Conservation (phyloP, 2,329 filamentous ascomycete genomes). For the Penicillium rolfsii region DNA sequence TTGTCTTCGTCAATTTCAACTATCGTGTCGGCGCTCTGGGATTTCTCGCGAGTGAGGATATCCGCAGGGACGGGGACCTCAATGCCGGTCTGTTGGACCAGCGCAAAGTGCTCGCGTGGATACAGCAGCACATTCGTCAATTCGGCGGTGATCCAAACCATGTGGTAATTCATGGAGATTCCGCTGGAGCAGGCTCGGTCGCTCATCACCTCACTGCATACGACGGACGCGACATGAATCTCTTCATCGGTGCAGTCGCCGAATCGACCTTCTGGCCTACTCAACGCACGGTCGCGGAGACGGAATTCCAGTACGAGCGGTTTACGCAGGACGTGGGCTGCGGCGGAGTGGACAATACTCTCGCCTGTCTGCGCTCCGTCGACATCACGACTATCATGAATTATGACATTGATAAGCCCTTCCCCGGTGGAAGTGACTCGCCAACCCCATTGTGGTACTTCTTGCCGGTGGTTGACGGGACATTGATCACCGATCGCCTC, state of each 20-base stretch:
- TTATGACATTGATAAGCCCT: constrained; percentile 46
- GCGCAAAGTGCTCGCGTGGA: constrained; percentile 63
- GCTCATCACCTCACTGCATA: constrained; percentile 58
- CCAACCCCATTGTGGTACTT: constrained; percentile 56
- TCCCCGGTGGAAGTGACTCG: constrained; percentile 41
- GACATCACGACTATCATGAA: constrained; percentile 48
- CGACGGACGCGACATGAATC: constrained; percentile 50
- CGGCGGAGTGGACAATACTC: constrained; percentile 37
- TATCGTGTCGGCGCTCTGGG: constrained; percentile 68
- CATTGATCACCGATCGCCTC: constrained; percentile 56
- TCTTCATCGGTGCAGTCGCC: constrained; percentile 54
- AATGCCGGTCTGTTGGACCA: constrained; percentile 69
- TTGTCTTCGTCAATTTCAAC: constrained; percentile 72
- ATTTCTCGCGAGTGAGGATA: constrained; percentile 62
- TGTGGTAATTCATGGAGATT: constrained; percentile 65
- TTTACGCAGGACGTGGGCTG: constrained; percentile 52
- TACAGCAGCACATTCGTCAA: constrained; percentile 58
- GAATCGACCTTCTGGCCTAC: constrained; percentile 55
- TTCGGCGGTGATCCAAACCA: constrained; percentile 64
- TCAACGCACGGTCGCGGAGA: constrained; percentile 50
- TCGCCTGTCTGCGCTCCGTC: constrained; percentile 52
- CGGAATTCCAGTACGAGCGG: constrained; percentile 54
- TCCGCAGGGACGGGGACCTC: constrained; percentile 59
- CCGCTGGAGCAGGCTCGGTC: constrained; percentile 63
- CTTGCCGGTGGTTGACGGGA: constrained; percentile 58